A percentile compares a stretch with the other conserved stretches of the same genome.
phyloP scores from a whole-genome alignment of 2,329 filamentous ascomycete genomes.

The Ophiostoma himal-ulmi region DNA sequence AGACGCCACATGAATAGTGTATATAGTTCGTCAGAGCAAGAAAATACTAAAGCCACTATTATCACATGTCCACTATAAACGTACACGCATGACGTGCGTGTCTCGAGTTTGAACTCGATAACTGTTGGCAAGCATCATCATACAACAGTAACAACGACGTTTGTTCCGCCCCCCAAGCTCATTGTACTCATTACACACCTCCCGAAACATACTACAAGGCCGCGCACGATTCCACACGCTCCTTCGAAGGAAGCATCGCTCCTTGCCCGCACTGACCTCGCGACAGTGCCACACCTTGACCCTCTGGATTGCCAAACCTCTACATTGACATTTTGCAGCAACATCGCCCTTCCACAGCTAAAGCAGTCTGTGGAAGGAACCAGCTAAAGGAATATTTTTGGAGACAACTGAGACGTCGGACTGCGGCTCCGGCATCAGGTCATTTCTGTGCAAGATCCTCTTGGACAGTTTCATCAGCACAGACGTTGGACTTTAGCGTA shows the following conservation, averaged over 20 bases:
- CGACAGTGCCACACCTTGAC: background rate
- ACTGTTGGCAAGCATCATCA: background rate
- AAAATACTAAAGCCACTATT: background rate
- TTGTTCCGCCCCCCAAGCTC: no score
- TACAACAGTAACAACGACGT: background rate
- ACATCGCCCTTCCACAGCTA: background rate
- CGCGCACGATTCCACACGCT: background rate
- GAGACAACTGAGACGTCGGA: background rate
- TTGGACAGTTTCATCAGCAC: conserved; percentile 3
- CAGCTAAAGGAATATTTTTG: background rate
- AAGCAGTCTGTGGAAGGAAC: background rate
- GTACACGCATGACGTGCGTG: conserved; percentile 7
- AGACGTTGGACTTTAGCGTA: background rate
- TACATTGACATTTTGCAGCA: background rate
- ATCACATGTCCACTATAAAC: background rate
- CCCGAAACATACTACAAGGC: background rate
- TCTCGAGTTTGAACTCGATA: background rate
- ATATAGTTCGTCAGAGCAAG: background rate
- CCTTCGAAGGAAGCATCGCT: background rate
- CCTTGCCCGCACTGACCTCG: background rate
- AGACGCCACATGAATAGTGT: background rate
- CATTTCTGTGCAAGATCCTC: background rate
- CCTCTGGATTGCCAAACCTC: background rate
- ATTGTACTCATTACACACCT: background rate
- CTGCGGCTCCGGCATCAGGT: conserved; percentile 7